Conservation (phyloP, 257 asterid genomes). For the Przewalskia tangutica region DNA sequence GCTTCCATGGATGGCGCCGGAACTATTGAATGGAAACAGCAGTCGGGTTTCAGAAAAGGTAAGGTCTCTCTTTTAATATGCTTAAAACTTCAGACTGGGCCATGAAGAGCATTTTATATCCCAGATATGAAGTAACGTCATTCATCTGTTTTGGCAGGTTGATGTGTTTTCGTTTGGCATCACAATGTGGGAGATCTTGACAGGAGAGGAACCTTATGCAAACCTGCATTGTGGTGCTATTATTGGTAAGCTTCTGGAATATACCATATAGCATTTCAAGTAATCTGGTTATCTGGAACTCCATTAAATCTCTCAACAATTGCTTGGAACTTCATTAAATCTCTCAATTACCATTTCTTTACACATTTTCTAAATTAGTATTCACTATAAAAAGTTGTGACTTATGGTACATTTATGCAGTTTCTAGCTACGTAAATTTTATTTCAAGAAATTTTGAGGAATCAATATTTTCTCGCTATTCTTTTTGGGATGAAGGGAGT, state of each 20-base stretch:
- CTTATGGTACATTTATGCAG: too few species aligned
- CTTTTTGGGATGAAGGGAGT: neutral
- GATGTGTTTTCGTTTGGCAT: constrained; percentile 86
- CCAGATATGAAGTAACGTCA: neutral
- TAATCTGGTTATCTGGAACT: neutral
- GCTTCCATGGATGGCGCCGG: constrained; percentile 98
- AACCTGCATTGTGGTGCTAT: constrained; percentile 87
- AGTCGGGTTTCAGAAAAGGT: constrained; percentile 75
- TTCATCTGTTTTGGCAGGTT: constrained; percentile 33
- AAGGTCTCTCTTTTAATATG: constrained; percentile 6
- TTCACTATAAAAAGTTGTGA: neutral
- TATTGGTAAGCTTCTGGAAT: constrained; percentile 43
- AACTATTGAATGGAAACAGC: constrained; percentile 62
- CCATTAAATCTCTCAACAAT: neutral
- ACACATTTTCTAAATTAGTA: neutral
- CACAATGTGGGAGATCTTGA: constrained; percentile 80
- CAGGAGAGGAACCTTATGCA: constrained; percentile 82
- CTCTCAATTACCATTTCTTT: neutral
- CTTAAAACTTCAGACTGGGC: neutral
- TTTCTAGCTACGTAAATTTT: too few species aligned
- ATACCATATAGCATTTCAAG: neutral
- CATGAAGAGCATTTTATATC: neutral
- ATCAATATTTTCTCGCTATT: neutral
- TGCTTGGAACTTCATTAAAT: neutral
- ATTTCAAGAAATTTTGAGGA: neutral